phyloP scores from a whole-genome alignment of 228 moss, liverwort and hornwort species.

The Sphagnum magellanicum region DNA sequence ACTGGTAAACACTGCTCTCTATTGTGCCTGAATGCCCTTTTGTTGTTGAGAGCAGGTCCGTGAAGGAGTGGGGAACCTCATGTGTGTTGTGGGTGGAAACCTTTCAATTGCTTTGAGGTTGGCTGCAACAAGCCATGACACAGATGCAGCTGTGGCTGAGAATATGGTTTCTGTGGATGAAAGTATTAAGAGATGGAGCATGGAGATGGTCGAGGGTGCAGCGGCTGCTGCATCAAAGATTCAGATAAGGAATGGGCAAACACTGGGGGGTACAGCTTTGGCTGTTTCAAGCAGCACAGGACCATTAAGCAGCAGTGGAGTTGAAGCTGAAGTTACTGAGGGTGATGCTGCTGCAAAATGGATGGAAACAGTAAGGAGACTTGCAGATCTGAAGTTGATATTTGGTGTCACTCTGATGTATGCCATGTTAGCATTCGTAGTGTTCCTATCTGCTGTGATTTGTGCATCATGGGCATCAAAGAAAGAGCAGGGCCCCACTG shows the following conservation, averaged over 20 bases:
- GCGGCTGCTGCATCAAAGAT: constrained; percentile 74
- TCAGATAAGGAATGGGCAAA: constrained; percentile 67
- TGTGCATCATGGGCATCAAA: too few species aligned
- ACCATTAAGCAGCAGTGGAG: constrained; percentile 48
- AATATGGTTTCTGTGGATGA: constrained; percentile 30
- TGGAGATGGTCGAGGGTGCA: constrained; percentile 78
- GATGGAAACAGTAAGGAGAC: constrained; percentile 89
- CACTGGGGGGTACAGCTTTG: constrained; percentile 67
- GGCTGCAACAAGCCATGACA: constrained; percentile 19
- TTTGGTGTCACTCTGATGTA: neutral
- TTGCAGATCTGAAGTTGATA: neutral
- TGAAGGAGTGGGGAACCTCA: constrained; percentile 82
- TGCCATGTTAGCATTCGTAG: too few species aligned
- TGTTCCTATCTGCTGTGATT: too few species aligned
- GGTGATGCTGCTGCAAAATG: constrained; percentile 80
- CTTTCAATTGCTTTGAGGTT: constrained; percentile 44
- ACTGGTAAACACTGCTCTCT: too few species aligned
- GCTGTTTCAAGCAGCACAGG: constrained; percentile 54
- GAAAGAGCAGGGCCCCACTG: too few species aligned
- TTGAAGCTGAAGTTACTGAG: constrained; percentile 50
- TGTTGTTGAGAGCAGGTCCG: constrained; percentile 54
- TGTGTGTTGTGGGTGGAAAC: constrained; percentile 83
- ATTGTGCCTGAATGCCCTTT: neutral
- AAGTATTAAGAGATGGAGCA: constrained; percentile 50
- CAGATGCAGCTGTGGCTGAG: constrained; percentile 29